These are phyloP conservation scores for Glaciozyma martinii DNA, from an alignment of 768 basidiomycete genomes.

Conservation along the genomic window DNA sequence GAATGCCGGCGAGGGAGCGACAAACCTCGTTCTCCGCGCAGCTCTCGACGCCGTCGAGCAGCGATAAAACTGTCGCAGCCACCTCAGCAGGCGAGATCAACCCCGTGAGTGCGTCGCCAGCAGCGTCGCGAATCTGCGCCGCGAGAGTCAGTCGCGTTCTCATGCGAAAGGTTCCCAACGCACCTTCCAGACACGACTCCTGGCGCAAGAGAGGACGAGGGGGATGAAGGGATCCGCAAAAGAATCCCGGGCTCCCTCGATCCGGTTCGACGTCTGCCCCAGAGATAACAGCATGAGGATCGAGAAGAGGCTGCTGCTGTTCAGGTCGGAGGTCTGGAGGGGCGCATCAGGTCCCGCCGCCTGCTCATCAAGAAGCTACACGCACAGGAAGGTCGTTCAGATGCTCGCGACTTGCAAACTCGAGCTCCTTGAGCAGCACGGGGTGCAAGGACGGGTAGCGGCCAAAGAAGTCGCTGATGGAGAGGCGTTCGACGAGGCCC, in stretches of 20 bases:
- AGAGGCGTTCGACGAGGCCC: conserved; percentile 11
- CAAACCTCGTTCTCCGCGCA: conserved; percentile 22
- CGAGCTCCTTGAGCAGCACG: conserved; percentile 19
- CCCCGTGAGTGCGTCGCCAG: conserved; percentile 25
- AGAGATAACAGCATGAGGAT: conserved; percentile 30
- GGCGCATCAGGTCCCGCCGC: neutral
- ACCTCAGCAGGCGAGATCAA: conserved; percentile 12
- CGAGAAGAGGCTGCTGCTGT: conserved; percentile 26
- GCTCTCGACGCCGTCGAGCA: neutral
- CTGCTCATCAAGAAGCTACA: neutral
- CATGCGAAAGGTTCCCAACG: neutral
- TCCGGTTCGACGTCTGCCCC: conserved; percentile 16
- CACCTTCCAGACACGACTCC: conserved; percentile 28
- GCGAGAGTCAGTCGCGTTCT: neutral
- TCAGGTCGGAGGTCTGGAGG: conserved; percentile 18
- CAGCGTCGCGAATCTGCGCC: conserved; percentile 24
- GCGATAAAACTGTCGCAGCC: neutral
- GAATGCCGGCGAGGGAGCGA: neutral
- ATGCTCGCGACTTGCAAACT: conserved; percentile 17
- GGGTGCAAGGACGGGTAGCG: conserved; percentile 15
- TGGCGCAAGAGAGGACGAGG: conserved; percentile 11
- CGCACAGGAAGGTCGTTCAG: conserved; percentile 11
- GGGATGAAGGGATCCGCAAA: conserved; percentile 10
- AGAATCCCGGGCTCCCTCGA: neutral
- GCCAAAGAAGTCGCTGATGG: conserved; percentile 24